phyloP scores from a whole-genome alignment of 441 rosid species.

The Adansonia grandidieri region DNA sequence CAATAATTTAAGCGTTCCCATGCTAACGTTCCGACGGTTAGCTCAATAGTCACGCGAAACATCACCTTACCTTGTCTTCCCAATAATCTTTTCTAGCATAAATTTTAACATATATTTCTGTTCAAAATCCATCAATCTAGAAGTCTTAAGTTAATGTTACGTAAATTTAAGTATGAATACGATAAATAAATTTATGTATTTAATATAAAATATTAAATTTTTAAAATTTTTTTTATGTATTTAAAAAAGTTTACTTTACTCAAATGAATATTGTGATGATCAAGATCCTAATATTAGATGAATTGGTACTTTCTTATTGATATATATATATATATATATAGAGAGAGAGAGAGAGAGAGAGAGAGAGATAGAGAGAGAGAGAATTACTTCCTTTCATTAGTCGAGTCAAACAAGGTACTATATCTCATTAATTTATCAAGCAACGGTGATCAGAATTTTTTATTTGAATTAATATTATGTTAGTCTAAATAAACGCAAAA shows the following conservation, averaged over 20 bases:
- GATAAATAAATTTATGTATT: no score
- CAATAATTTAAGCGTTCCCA: conserved; percentile 14
- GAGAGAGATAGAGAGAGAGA: no score
- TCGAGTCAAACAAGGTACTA: background rate
- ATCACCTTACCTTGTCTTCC: conserved; percentile 38
- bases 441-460: background rate
- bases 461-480: background rate
- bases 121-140: conserved; percentile 24
- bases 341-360: no score
- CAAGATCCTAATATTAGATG: background rate
- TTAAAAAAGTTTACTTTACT: no score
- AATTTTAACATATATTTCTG: conserved; percentile 35
- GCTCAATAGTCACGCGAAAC: conserved; percentile 40
- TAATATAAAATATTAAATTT: no score
- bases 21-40: conserved; percentile 36
- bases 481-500: no score
- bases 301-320: no score
- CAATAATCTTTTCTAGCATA: conserved; percentile 28
- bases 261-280: background rate
- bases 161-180: no score
- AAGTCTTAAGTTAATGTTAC: conserved; percentile 2
- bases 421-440: background rate
- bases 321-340: no score
- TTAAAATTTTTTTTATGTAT: no score
- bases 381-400: background rate